Evolutionary conservation across 2,329 filamentous ascomycete species (phyloP), one percentile per base, ranked within the genome.

Genomic region (Mycocentrospora acerina): DNA sequence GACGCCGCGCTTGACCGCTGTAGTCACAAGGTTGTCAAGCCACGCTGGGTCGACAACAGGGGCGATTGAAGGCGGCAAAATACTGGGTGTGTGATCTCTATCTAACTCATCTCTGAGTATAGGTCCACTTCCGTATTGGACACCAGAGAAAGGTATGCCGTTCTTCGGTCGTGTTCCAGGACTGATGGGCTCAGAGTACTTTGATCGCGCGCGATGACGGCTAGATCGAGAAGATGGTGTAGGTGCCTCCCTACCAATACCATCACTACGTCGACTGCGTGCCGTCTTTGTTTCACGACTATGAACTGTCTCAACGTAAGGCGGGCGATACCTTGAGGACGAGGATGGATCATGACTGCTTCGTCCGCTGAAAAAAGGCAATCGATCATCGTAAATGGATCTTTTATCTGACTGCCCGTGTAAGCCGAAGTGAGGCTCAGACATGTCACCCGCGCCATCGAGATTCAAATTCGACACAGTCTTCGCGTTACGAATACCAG

Each of bases 71-170:
- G n/a, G n/a, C 4, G 10, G 24, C 10, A 8, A 7, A 10, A 3
- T 18, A 22, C 19, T 29, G 1, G 28, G 16, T 9, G 17, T 26
- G 1, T 22, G 22, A 17, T 43, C n/a, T 30, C 10, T 17, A 28
- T 37, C 36, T 1, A 19, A 30, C 3, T 35, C 31, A 22, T 11
- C 16, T 4, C 15, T 22, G 2, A 53, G 59, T 16, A 64, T 46
- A 12, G 59, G 58, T 8, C 59, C 57, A 19, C 47, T 53, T 11
- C 59, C 60, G 12, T 64, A 64, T 16, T 57, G 51, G n/a, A 53
- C 47, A 4, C 42, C 50, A 4, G 41, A 25, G 12, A 42, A 28
- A 24, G 51, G 41, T 22, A 48, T 33, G 10, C 38, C 33, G 1
- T 29, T 36, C 12, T 26, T n/a, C 27, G 16, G 37, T 7, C 28